A percentile compares a stretch with the other conserved stretches of the same genome.
Conservation (phyloP, 345 rosid genomes). For the Zanthoxylum bungeanum region DNA sequence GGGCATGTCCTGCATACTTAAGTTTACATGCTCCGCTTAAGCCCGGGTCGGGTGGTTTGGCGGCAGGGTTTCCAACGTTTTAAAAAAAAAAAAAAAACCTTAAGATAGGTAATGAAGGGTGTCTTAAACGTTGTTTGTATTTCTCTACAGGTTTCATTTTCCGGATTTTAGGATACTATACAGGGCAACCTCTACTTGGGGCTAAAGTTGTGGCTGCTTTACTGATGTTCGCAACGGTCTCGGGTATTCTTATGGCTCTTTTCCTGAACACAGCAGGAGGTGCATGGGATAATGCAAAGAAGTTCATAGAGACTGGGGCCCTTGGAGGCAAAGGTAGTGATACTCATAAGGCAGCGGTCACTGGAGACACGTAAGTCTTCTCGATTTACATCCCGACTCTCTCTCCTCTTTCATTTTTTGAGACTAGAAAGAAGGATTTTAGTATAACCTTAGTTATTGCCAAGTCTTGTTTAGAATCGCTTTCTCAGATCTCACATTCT, state of each 20-base stretch:
- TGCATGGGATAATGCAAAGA: constrained; percentile 99
- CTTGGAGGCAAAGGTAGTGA: constrained; percentile 99
- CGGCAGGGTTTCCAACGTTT: too few relatives aligned
- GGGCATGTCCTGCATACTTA: neutral
- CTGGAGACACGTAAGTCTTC: constrained; percentile 92
- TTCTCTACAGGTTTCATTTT: constrained; percentile 69
- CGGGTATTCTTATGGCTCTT: constrained; percentile 98
- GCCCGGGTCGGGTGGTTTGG: too few relatives aligned
- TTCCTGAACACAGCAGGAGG: constrained; percentile 98
- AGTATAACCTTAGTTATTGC: neutral
- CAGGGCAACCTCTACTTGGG: constrained; percentile 92
- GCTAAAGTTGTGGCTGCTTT: constrained; percentile 93
- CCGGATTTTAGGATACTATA: constrained; percentile 78
- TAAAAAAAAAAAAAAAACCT: too few relatives aligned
- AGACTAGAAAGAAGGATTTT: too few relatives aligned
- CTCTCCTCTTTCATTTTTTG: neutral
- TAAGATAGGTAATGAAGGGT: neutral
- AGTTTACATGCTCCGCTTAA: too few relatives aligned
- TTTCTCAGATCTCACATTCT: too few relatives aligned
- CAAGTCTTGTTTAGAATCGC: neutral
- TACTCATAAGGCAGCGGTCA: constrained; percentile 92
- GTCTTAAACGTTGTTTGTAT: neutral
- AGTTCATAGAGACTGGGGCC: constrained; percentile 93
- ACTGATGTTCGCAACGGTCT: constrained; percentile 95
- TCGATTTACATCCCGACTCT: neutral